A percentile compares a stretch with the other conserved stretches of the same genome.
Evolutionary conservation across 2,329 filamentous ascomycete genomes (phyloP).

Genomic region (Cercospora zeina): DNA sequence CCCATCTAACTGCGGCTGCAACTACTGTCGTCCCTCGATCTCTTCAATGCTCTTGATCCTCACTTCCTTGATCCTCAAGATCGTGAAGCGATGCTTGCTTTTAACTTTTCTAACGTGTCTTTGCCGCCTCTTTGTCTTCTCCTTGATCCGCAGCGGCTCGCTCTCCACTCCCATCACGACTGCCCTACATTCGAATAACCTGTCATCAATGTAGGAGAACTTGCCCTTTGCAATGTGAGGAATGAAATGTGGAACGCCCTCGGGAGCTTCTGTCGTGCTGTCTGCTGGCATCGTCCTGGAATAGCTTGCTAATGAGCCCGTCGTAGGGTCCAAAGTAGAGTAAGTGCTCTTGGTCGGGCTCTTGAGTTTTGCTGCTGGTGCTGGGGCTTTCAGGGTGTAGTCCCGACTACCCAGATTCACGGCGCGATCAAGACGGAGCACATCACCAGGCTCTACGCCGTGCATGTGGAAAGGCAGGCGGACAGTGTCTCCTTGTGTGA

Average conservation of each 20-base stretch:
- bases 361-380: slow-evolving; percentile 49
- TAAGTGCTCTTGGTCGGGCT: slow-evolving; percentile 33
- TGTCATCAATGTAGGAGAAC: slow-evolving; percentile 69
- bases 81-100: slow-evolving; percentile 90
- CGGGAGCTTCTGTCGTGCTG: slow-evolving; percentile 20
- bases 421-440: slow-evolving; percentile 84
- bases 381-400: slow-evolving; percentile 77
- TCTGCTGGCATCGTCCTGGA: slow-evolving; percentile 35
- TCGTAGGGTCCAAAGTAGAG: slow-evolving; percentile 34
- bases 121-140: slow-evolving; percentile 66
- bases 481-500: slow-evolving; percentile 59
- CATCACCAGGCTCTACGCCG: slow-evolving; percentile 67
- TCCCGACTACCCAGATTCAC: slow-evolving; percentile 80
- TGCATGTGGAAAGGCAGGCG: slow-evolving; percentile 55
- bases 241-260: slow-evolving; percentile 38
- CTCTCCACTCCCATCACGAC: slow-evolving; percentile 81
- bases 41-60: slow-evolving; percentile 62
- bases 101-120: slow-evolving; percentile 69
- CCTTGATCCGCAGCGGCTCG: slow-evolving; percentile 58
- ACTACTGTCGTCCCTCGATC: slow-evolving; percentile 43
- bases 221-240: slow-evolving; percentile 44
- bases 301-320: slow-evolving; percentile 30
- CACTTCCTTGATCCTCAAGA: slow-evolving; percentile 80
- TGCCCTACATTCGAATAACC: slow-evolving; percentile 80
- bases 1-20: neutral